phyloP scores from a whole-genome alignment of 164 flowering plant genomes.

The Stephania yunnanensis region DNA sequence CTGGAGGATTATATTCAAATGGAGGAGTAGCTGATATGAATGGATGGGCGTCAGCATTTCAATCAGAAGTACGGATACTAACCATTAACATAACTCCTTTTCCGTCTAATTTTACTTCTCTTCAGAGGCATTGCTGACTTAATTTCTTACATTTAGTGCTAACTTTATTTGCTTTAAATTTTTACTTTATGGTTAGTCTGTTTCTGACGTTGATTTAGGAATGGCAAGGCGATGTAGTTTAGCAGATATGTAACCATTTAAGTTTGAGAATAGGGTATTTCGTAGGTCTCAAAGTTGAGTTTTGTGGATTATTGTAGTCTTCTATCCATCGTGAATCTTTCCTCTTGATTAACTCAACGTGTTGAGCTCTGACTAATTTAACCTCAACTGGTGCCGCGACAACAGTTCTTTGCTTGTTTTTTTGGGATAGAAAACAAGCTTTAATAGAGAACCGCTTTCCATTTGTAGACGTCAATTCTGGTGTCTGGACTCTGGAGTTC shows the following conservation, averaged over 20 bases:
- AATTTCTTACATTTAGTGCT: conserved; percentile 40
- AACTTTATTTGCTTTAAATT: conserved; percentile 36
- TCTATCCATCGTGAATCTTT: neutral
- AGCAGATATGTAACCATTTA: conserved; percentile 1
- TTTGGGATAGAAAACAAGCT: no score
- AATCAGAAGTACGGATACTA: conserved; percentile 99
- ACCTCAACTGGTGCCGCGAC: conserved; percentile 4
- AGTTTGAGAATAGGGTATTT: conserved; percentile 8
- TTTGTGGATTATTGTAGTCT: neutral
- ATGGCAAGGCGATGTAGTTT: conserved; percentile 18
- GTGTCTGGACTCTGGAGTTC: neutral
- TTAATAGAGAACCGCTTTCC: neutral
- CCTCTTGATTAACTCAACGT: conserved; percentile 3
- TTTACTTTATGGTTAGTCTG: conserved; percentile 28
- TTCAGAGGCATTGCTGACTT: conserved; percentile 46
- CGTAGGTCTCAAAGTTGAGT: neutral
- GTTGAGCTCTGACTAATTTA: conserved; percentile 1
- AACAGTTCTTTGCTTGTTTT: neutral
- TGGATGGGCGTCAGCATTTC: conserved; percentile 90
- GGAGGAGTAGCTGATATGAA: conserved; percentile 85
- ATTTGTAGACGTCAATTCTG: conserved; percentile 1
- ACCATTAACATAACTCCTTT: conserved; percentile 91
- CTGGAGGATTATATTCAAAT: conserved; percentile 93
- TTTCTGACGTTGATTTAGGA: conserved; percentile 40
- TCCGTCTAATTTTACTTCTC: conserved; percentile 57